Conservation (phyloP, 768 basidiomycete genomes). For the Tylopilus intermedius region DNA sequence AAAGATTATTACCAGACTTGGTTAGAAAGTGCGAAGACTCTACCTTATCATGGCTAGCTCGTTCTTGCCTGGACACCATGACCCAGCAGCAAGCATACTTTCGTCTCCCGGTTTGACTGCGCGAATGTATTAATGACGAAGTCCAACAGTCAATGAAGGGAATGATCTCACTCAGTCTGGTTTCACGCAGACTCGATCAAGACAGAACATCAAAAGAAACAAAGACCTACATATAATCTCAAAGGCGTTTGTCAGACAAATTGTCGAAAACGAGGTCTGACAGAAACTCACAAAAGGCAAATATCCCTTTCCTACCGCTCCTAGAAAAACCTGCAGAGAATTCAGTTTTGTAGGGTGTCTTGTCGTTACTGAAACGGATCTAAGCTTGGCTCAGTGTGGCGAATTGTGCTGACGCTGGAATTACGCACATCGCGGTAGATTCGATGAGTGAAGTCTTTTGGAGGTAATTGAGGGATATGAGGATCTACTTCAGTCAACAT, state of each 20-base stretch:
- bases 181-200: background rate
- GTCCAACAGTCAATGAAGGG: background rate
- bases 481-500: conserved; percentile 68
- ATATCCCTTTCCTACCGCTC: conserved; percentile 85
- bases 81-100: conserved; percentile 73
- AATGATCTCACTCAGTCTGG: conserved; percentile 20
- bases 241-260: conserved; percentile 9
- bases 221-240: conserved; percentile 22
- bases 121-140: conserved; percentile 6
- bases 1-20: background rate
- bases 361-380: conserved; percentile 89
- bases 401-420: background rate
- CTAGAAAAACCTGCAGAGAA: conserved; percentile 84
- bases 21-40: conserved; percentile 1
- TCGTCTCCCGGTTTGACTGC: conserved; percentile 62
- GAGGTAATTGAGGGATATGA: conserved; percentile 82
- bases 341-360: conserved; percentile 88
- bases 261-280: background rate
- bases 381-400: conserved; percentile 26
- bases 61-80: conserved; percentile 74
- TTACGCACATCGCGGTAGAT: conserved; percentile 80
- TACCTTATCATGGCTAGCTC: conserved; percentile 76
- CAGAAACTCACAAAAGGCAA: conserved; percentile 68
- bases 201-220: background rate
- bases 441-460: conserved; percentile 87